Conservation (phyloP, 495 filamentous ascomycete genomes). For the Pyronema omphalodes region DNA sequence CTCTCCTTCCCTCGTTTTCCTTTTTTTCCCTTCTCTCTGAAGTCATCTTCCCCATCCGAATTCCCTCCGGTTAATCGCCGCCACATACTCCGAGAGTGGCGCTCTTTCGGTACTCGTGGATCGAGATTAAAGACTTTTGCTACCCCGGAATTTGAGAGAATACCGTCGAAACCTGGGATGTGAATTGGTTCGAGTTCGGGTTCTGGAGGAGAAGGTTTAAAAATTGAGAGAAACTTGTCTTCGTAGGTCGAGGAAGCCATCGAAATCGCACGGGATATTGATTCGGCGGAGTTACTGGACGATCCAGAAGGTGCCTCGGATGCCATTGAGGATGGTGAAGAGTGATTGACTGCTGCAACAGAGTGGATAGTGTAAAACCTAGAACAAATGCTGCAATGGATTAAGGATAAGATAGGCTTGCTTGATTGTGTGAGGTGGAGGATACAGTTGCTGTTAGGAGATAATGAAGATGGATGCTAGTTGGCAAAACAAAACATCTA, state of each 20-base stretch:
- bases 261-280: background rate
- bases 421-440: too few species aligned
- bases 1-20: slow-evolving; percentile 3
- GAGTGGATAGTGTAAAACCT: too few species aligned
- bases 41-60: background rate
- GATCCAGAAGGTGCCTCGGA: too few species aligned
- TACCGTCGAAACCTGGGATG: slow-evolving; percentile 14
- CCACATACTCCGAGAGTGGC: slow-evolving; percentile 11
- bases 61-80: slow-evolving; percentile 8
- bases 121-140: slow-evolving; percentile 21
- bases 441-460: too few species aligned
- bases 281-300: background rate
- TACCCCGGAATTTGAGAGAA: slow-evolving; percentile 15
- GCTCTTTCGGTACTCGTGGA: slow-evolving; percentile 7
- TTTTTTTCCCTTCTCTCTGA: background rate
- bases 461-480: too few species aligned
- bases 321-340: too few species aligned
- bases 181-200: slow-evolving; percentile 10
- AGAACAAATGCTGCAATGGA: too few species aligned
- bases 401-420: too few species aligned
- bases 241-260: background rate
- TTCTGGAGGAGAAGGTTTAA: background rate
- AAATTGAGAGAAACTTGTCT: background rate
- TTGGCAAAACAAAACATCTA: too few species aligned
- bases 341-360: too few species aligned